phyloP scores from a whole-genome alignment of 306 rosid species.

The Fragaria iinumae region DNA sequence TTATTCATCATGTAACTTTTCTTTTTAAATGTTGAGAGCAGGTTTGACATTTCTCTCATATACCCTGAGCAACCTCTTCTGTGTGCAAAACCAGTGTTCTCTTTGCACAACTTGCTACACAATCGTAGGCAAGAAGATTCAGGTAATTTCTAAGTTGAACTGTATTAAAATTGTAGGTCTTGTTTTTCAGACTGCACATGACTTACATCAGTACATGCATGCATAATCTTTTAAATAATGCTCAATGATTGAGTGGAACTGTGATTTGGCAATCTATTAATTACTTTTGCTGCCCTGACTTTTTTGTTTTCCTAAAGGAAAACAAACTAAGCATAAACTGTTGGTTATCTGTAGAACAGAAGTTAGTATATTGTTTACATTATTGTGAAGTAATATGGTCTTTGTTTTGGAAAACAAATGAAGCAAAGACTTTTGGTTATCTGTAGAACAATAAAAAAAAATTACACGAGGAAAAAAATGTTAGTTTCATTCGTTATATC shows the following conservation, averaged over 20 bases:
- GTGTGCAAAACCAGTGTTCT: slow-evolving; percentile 64
- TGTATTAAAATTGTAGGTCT: background rate
- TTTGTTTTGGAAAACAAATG: background rate
- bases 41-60: slow-evolving; percentile 67
- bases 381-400: background rate
- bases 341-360: background rate
- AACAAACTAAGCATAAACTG: background rate
- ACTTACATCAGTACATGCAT: background rate
- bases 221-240: background rate
- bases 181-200: background rate
- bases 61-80: slow-evolving; percentile 81
- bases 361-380: background rate
- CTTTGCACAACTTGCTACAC: slow-evolving; percentile 73
- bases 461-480: background rate
- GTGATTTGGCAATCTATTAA: background rate
- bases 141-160: slow-evolving; percentile 50
- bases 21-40: slow-evolving; percentile 41
- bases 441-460: background rate
- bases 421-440: background rate
- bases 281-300: background rate
- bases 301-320: background rate
- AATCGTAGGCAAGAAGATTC: slow-evolving; percentile 54
- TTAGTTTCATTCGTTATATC: too few relatives aligned
- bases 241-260: background rate
- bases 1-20: background rate